Percentiles rank a stretch among this genome's conserved stretches.
These are phyloP conservation scores for Rhamnella rubrinervis DNA, from an alignment of 331 rosid species.

Conservation along the genomic window DNA sequence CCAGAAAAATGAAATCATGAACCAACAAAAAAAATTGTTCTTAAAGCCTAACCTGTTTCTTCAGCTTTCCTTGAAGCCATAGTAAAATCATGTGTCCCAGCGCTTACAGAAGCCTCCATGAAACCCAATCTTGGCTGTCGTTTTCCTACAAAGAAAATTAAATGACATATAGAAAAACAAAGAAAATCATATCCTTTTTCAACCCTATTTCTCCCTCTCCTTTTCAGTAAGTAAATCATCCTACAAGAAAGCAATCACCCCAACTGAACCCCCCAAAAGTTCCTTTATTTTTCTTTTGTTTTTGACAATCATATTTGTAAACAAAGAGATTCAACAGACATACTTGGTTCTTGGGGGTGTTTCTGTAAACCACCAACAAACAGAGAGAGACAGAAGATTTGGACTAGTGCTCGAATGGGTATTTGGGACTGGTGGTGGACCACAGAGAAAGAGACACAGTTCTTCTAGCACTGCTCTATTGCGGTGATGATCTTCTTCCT, in stretches of 20 bases:
- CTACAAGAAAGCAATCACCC: background rate
- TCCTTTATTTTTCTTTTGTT: background rate
- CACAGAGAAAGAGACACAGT: background rate
- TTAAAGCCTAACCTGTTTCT: slow-evolving; percentile 63
- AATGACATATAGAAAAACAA: slow-evolving; percentile 1
- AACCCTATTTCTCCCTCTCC: background rate
- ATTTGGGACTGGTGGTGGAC: background rate
- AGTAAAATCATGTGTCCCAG: slow-evolving; percentile 55
- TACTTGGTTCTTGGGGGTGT: slow-evolving; percentile 4
- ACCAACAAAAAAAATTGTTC: background rate
- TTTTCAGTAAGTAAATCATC: background rate
- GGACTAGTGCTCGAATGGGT: too few relatives aligned
- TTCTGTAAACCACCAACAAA: background rate
- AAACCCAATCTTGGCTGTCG: too few relatives aligned
- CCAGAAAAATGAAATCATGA: slow-evolving; percentile 1
- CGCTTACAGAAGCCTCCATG: slow-evolving; percentile 54
- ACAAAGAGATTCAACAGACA: slow-evolving; percentile 1
- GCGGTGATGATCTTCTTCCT: background rate
- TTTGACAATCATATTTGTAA: background rate
- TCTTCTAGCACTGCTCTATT: background rate
- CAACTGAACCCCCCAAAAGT: slow-evolving; percentile 7
- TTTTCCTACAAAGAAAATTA: slow-evolving; percentile 21
- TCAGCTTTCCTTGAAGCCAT: slow-evolving; percentile 94
- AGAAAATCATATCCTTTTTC: background rate
- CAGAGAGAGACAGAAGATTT: background rate